phyloP scores from a whole-genome alignment of 805 yeast species.

The Hanseniaspora vineae region DNA sequence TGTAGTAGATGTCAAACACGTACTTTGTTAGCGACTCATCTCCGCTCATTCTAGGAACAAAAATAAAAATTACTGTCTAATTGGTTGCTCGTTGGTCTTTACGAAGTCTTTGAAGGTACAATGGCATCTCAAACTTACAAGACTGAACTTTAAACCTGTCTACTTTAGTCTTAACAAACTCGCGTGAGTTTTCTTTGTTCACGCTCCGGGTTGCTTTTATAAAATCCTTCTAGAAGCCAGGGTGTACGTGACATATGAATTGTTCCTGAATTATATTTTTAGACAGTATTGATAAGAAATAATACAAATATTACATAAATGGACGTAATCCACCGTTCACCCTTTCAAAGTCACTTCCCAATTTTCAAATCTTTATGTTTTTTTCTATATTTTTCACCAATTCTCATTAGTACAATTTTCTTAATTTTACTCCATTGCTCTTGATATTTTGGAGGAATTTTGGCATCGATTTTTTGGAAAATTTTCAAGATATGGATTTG shows the following conservation, averaged over 20 bases:
- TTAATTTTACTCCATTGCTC: conserved; percentile 28
- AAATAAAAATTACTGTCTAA: no score
- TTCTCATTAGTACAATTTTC: conserved; percentile 29
- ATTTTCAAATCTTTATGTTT: conserved; percentile 5
- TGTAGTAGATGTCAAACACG: neutral
- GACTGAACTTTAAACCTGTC: no score
- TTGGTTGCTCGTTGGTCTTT: no score
- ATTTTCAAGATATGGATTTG: conserved; percentile 24
- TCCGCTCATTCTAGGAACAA: no score
- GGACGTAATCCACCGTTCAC: no score
- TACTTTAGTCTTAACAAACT: no score
- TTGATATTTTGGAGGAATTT: conserved; percentile 23
- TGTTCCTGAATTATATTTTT: no score
- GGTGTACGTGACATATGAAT: no score
- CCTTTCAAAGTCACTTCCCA: neutral
- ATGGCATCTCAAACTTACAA: no score
- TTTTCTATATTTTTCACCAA: conserved; percentile 24
- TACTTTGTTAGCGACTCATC: neutral
- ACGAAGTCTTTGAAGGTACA: no score
- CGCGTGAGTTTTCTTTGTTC: neutral
- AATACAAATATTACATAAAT: no score
- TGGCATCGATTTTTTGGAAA: conserved; percentile 17
- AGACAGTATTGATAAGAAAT: no score
- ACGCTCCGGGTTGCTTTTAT: neutral
- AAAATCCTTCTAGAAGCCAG: neutral